Conservation (phyloP, 108 stramenopile genomes). For the Schizochytrium sp. region DNA sequence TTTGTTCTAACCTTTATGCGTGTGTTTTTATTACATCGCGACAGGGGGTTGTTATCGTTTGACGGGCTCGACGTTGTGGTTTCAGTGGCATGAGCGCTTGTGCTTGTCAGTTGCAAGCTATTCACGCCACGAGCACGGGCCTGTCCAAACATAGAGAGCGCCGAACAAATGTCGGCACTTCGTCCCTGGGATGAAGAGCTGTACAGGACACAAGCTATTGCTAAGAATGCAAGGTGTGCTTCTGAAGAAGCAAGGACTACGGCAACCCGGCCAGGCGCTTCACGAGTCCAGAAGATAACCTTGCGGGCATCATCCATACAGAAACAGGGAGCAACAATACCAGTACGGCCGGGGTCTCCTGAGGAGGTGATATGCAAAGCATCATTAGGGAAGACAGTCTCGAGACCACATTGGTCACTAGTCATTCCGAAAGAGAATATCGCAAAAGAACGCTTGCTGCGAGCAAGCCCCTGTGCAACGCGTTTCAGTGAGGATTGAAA, state of each 20-base stretch:
- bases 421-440: conserved; percentile 46
- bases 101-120: neutral
- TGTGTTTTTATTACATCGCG: neutral
- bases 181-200: conserved; percentile 5
- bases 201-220: neutral
- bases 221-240: neutral
- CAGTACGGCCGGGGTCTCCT: conserved; percentile 5
- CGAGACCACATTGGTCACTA: neutral
- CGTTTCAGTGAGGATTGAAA: neutral
- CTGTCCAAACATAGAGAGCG: neutral
- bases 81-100: neutral
- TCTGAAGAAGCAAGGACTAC: conserved; percentile 14
- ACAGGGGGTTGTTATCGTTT: neutral
- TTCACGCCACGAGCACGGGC: neutral
- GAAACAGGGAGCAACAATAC: neutral
- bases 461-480: neutral
- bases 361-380: neutral
- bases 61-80: neutral
- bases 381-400: neutral
- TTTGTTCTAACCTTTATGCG: neutral
- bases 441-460: neutral
- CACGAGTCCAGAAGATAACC: neutral
- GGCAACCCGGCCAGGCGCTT: neutral
- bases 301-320: conserved; percentile 1
- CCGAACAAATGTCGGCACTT: neutral